Percentiles rank a stretch among this genome's conserved stretches.
These are phyloP conservation scores for Atalantia buxifolia DNA, from an alignment of 345 rosid genomes.

Conservation along the genomic window DNA sequence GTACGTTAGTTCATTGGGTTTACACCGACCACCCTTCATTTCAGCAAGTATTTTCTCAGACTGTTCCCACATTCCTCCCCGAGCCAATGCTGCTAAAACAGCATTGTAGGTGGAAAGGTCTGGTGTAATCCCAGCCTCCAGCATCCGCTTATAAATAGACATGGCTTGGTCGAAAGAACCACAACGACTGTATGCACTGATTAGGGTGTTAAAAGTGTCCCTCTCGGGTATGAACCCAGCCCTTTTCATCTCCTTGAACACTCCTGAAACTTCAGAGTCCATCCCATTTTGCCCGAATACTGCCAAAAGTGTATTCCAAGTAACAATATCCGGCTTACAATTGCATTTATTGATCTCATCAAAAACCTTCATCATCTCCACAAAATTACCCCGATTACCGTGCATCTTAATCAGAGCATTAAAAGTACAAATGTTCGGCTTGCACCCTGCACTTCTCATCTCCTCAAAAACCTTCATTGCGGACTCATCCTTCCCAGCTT, in stretches of 20 bases:
- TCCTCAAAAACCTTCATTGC: slow-evolving; percentile 76
- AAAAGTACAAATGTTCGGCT: slow-evolving; percentile 88
- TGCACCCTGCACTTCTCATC: slow-evolving; percentile 74
- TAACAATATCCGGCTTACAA: slow-evolving; percentile 76
- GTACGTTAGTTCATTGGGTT: slow-evolving; percentile 82
- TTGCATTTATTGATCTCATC: slow-evolving; percentile 69
- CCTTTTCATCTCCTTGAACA: slow-evolving; percentile 97
- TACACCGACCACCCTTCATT: slow-evolving; percentile 75
- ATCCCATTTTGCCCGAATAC: slow-evolving; percentile 92
- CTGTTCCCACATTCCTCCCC: slow-evolving; percentile 95
- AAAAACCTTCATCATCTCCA: slow-evolving; percentile 89
- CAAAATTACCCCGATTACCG: slow-evolving; percentile 80
- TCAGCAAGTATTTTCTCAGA: slow-evolving; percentile 80
- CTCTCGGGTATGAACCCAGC: slow-evolving; percentile 91
- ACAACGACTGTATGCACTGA: slow-evolving; percentile 89
- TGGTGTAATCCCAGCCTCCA: slow-evolving; percentile 78
- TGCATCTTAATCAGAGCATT: slow-evolving; percentile 95
- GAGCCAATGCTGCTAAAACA: slow-evolving; percentile 90
- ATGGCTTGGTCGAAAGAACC: slow-evolving; percentile 88
- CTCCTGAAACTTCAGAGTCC: slow-evolving; percentile 87
- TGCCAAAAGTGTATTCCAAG: slow-evolving; percentile 90
- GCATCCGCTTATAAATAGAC: slow-evolving; percentile 77
- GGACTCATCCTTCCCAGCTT: slow-evolving; percentile 77
- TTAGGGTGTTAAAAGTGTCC: slow-evolving; percentile 86
- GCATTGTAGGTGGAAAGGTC: slow-evolving; percentile 92